These are phyloP conservation scores for Monosporascus sp. DNA, from an alignment of 2,329 filamentous ascomycete species.

Conservation along the genomic window DNA sequence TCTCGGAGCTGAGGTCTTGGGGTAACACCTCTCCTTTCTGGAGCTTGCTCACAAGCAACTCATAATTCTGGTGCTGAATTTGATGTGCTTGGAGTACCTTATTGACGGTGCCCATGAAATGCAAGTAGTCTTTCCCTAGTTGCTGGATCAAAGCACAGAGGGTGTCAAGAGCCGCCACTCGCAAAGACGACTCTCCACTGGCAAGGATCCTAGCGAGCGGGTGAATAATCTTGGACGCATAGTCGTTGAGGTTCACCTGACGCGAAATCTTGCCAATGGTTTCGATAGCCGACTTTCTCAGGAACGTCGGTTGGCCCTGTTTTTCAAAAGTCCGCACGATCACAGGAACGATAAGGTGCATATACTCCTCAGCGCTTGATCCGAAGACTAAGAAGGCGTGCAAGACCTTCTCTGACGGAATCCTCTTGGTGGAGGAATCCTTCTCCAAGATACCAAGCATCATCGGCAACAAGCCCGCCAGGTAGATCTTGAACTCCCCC, in stretches of 20 bases:
- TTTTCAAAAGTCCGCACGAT: conserved; percentile 94
- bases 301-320: conserved; percentile 69
- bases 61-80: conserved; percentile 86
- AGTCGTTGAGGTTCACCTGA: conserved; percentile 96
- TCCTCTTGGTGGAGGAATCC: conserved; percentile 69
- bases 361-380: conserved; percentile 93
- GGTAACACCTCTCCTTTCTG: conserved; percentile 94
- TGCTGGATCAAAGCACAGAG: conserved; percentile 94
- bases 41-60: conserved; percentile 84
- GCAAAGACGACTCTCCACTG: conserved; percentile 65
- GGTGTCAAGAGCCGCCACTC: conserved; percentile 83
- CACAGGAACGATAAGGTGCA: conserved; percentile 96
- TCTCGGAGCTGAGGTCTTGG: conserved; percentile 85
- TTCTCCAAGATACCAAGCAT: conserved; percentile 94
- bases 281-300: conserved; percentile 87
- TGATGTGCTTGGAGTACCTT: conserved; percentile 76
- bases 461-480: conserved; percentile 80
- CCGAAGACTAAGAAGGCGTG: conserved; percentile 96
- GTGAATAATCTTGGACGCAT: conserved; percentile 93
- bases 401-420: conserved; percentile 81
- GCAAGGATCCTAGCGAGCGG: conserved; percentile 79
- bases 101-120: conserved; percentile 90
- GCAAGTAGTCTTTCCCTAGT: conserved; percentile 88
- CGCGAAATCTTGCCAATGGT: conserved; percentile 90
- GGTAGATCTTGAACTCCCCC: conserved; percentile 95